Evolutionary conservation across 140 eudicot species (phyloP), one percentile per base, ranked within the genome.

Genomic region (Anethum foeniculum): DNA sequence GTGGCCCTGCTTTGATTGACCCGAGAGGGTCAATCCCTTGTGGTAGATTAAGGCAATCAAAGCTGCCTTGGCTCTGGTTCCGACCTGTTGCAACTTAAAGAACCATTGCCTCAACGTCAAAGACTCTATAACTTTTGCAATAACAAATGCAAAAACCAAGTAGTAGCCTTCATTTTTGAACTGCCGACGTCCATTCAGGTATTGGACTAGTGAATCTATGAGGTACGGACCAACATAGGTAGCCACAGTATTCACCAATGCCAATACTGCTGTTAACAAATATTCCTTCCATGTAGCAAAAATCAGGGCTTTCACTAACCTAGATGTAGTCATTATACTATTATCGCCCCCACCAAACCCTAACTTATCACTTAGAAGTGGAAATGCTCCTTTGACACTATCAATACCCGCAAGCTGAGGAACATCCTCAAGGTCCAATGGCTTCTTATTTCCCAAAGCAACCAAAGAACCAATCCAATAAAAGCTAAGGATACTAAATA

Each of bases 221-320:
- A 90, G 91, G 86, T 83, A 90, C 15, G 96, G 98, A 43, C 98
- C 97, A 2, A 91, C 98, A 79, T 91, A 91, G 47, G 89, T 54
- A 41, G 90, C 81, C 79, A 91, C 75, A 0, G 94, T 51, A 75
- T 86, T 86, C 8, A 78, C 79, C 46, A 88, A 79, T 14, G 80
- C 93, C 14, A 88, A 82, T 19, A 91, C 7, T 5, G 88, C 98
- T 3, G 96, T 88, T 28, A 88, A 64, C 3, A 79, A 76, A 7
- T 87, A 85, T 54, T 93, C 98, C 85, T 79, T 88, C 97, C 94
- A 86, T 3, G 86, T 82, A 23, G 92, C 86, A 38, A 60, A 84
- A 62, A 93, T 19, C 64, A 90, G 81, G 4, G 90, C 97, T 84
- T 90, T 93, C 1, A 88, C 86, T 75, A 93, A 92, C 86, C 86